A percentile compares a stretch with the other conserved stretches of the same genome.
Conservation (phyloP, 106 monocot genomes). For the Acanthochlamys bracteata region DNA sequence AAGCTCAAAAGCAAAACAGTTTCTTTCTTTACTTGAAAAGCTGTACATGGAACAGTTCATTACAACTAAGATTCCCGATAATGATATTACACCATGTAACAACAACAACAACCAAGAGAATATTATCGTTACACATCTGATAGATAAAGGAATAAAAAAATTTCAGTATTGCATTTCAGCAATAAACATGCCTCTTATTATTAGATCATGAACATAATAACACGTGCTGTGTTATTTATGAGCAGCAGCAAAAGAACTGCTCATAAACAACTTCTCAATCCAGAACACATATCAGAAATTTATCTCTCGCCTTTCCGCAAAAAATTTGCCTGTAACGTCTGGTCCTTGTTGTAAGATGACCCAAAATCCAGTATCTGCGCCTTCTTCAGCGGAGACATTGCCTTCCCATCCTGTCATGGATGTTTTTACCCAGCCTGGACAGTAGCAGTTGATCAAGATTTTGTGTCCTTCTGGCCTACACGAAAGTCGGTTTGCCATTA, state of each 20-base stretch:
- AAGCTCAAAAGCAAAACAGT: no score
- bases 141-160: no score
- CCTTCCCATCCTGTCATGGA: constrained; percentile 88
- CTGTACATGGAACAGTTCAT: no score
- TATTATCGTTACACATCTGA: no score
- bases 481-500: constrained; percentile 41
- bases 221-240: not conserved
- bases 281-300: constrained; percentile 31
- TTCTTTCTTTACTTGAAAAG: no score
- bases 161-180: no score
- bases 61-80: no score
- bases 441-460: constrained; percentile 73
- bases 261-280: not conserved
- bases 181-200: no score
- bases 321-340: constrained; percentile 50
- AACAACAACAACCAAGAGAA: no score
- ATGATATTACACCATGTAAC: no score
- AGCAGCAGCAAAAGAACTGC: not conserved
- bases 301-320: constrained; percentile 81
- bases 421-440: constrained; percentile 96
- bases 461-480: constrained; percentile 47
- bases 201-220: not conserved
- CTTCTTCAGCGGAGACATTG: constrained; percentile 65
- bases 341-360: constrained; percentile 26
- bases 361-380: constrained; percentile 86